Evolutionary conservation across 441 rosid species (phyloP).

Genomic region (Lepidium campestre): DNA sequence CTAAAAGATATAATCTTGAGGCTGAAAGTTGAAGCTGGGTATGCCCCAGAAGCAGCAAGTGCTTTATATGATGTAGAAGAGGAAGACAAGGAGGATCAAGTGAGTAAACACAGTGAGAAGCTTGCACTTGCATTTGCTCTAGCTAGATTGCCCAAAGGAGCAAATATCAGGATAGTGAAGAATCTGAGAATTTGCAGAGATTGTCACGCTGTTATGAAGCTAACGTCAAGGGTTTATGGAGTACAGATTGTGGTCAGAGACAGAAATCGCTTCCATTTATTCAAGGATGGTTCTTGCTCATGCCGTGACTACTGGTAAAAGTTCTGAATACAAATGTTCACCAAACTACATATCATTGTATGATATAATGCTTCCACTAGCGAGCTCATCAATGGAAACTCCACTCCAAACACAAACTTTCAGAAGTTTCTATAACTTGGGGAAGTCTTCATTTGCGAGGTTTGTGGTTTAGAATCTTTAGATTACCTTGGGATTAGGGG

Average conservation of each 20-base stretch:
- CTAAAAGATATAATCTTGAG: conserved; percentile 52
- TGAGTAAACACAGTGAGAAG: conserved; percentile 58
- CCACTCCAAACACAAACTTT: background rate
- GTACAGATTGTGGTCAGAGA: conserved; percentile 52
- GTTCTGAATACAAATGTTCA: background rate
- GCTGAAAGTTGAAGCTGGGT: conserved; percentile 62
- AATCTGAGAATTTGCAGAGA: conserved; percentile 60
- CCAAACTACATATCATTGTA: background rate
- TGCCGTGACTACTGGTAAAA: conserved; percentile 56
- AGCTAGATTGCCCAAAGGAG: conserved; percentile 34
- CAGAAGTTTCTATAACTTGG: background rate
- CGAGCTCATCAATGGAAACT: background rate
- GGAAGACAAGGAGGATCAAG: conserved; percentile 77
- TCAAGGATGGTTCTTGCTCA: conserved; percentile 44
- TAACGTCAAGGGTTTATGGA: conserved; percentile 37
- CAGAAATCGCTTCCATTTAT: conserved; percentile 52
- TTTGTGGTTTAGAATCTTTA: conserved; percentile 2
- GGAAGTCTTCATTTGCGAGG: conserved; percentile 12
- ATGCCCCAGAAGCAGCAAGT: conserved; percentile 53
- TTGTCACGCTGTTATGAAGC: conserved; percentile 53
- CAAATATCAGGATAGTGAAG: conserved; percentile 41
- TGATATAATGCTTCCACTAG: background rate
- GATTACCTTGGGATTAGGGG: background rate
- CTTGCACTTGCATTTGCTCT: conserved; percentile 61
- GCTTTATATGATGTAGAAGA: conserved; percentile 68